Conservation (phyloP, 2,329 filamentous ascomycete genomes). For the Monosporascus sp. region DNA sequence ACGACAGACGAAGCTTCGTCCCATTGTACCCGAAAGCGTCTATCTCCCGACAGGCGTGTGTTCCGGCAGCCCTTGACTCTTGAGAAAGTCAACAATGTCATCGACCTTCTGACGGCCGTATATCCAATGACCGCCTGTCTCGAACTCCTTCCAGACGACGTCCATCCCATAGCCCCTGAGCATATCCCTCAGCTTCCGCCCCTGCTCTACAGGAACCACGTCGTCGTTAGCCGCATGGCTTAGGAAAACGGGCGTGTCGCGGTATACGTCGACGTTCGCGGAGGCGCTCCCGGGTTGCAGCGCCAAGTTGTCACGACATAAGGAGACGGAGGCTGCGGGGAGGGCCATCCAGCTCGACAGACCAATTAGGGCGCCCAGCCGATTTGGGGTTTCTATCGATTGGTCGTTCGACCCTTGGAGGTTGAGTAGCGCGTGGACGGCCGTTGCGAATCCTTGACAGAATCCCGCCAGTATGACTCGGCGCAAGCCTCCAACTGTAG, state of each 20-base stretch:
- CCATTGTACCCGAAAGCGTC: too few species aligned
- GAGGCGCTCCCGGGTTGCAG: conserved; percentile 8
- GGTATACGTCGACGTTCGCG: conserved; percentile 22
- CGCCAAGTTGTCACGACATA: conserved; percentile 22
- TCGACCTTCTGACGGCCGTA: conserved; percentile 36
- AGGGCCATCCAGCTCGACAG: conserved; percentile 18
- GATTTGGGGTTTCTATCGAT: background rate
- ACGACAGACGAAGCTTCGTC: too few species aligned
- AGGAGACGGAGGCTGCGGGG: conserved; percentile 6
- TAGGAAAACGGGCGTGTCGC: conserved; percentile 39
- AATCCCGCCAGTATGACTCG: conserved; percentile 40
- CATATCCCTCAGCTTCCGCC: conserved; percentile 28
- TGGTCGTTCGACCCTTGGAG: conserved; percentile 3
- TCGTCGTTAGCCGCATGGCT: conserved; percentile 40
- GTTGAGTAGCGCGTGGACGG: conserved; percentile 18
- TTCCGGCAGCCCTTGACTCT: conserved; percentile 5
- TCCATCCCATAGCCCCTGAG: conserved; percentile 32
- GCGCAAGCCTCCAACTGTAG: conserved; percentile 29
- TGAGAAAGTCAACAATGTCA: conserved; percentile 32
- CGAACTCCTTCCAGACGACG: conserved; percentile 37
- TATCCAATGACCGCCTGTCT: conserved; percentile 37
- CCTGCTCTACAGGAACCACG: conserved; percentile 32
- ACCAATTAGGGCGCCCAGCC: conserved; percentile 14
- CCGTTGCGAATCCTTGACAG: conserved; percentile 39
- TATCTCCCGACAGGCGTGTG: background rate